Evolutionary conservation across 108 stramenopile genomes (phyloP), one percentile per base, ranked within the genome.

Genomic region (Aureococcus anophagefferens): DNA sequence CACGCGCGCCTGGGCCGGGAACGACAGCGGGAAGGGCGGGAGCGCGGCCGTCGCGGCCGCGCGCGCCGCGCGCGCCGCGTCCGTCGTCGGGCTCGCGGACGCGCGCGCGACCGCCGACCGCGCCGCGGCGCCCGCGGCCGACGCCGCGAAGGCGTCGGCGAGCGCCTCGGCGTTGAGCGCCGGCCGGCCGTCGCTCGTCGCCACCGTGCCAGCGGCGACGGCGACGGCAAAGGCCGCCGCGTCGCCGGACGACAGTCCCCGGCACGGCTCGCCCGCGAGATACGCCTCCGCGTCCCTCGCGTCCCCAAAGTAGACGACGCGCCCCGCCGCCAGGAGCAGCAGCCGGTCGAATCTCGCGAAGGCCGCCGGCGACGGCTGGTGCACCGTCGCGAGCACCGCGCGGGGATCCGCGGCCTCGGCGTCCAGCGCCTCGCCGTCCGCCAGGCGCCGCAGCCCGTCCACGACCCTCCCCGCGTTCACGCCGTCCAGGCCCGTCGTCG

Each of bases 351-450:
- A 76, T 11, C 63, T n/a, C 15, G 33, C 30, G 33, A 72, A 71
- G 9, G 70, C 69, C 29, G 37, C 46, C n/a, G 64, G 51, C 28
- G 75, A 71, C 37, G 75, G 75, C 72, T 94, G 94, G 77, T 94
- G 94, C 73, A 94, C 92, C 4, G 91, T 90, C 11, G 89, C 82
- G 35, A 94, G 72, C 45, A 94, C 75, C 15, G 90, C 92, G 71
- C 91, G 87, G 21, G 89, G 89, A 40, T 76, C 40, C 75, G 90
- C 86, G 17, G 90, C 90, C 32, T 91, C 81, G 40, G 82, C 81
- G 33, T 85, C 73, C 31, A 93, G 78, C n/a, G n/a, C n/a, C 30
- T 85, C 85, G 66, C 87, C 37, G 76, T 91, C 86, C 13, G 91
- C 91, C 32, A 93, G 82, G 40, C 83, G 80, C 33, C 87, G 75